phyloP scores from a whole-genome alignment of 2,329 filamentous ascomycete genomes.

The Diaporthe sp. region DNA sequence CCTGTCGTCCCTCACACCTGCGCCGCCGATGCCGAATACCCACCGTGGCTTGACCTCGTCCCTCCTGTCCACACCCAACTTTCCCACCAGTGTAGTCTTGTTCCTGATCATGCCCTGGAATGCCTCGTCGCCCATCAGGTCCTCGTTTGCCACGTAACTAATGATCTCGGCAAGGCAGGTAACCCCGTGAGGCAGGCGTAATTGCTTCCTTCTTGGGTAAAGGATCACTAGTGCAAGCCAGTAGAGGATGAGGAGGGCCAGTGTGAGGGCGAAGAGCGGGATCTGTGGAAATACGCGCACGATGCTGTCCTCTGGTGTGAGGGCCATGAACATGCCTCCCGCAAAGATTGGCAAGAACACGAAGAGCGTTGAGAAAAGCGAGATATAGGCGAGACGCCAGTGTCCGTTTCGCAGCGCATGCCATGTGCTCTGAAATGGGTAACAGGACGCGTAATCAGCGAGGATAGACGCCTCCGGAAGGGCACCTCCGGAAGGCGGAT shows the following conservation, averaged over 20 bases:
- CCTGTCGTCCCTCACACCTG: constrained; percentile 50
- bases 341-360: constrained; percentile 75
- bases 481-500: constrained; percentile 65
- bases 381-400: constrained; percentile 74
- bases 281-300: constrained; percentile 80
- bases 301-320: constrained; percentile 66
- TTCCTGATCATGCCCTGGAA: constrained; percentile 75
- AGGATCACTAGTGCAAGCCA: constrained; percentile 73
- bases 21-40: constrained; percentile 61
- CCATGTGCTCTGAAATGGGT: constrained; percentile 71
- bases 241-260: constrained; percentile 80
- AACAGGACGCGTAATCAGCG: constrained; percentile 77
- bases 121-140: constrained; percentile 78
- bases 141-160: constrained; percentile 81
- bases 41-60: constrained; percentile 64
- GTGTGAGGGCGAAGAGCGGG: constrained; percentile 79
- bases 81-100: constrained; percentile 77
- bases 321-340: constrained; percentile 80
- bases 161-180: constrained; percentile 82
- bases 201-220: constrained; percentile 70
- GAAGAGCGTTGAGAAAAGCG: constrained; percentile 70
- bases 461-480: constrained; percentile 75
- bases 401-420: constrained; percentile 73
- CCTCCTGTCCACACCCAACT: constrained; percentile 70
- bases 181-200: constrained; percentile 80